phyloP scores from a whole-genome alignment of 805 yeast genomes.

The Wickerhamomyces subpelliculosus region DNA sequence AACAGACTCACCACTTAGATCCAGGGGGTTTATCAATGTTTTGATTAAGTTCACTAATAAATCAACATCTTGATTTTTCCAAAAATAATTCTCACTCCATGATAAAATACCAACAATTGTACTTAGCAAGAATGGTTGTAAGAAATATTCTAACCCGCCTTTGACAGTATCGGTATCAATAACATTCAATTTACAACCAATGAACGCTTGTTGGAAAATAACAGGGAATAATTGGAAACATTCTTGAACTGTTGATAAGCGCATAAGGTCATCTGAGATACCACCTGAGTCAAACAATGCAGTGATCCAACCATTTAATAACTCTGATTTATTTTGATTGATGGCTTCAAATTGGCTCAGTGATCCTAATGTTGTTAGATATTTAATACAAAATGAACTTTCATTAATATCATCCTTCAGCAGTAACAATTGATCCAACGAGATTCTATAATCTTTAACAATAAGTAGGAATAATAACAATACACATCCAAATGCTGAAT shows the following conservation, averaged over 20 bases:
- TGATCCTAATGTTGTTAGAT: slow-evolving; percentile 22
- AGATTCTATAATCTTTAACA: slow-evolving; percentile 31
- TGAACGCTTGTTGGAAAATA: slow-evolving; percentile 64
- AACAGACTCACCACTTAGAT: slow-evolving; percentile 38
- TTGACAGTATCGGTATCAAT: slow-evolving; percentile 53
- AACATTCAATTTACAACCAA: slow-evolving; percentile 48
- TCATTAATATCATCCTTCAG: slow-evolving; percentile 9
- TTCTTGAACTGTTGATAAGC: slow-evolving; percentile 58
- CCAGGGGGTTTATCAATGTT: slow-evolving; percentile 33
- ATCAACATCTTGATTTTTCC: slow-evolving; percentile 24
- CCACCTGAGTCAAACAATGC: slow-evolving; percentile 82
- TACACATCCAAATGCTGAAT: slow-evolving; percentile 61
- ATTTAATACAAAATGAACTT: slow-evolving; percentile 26
- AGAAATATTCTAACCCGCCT: slow-evolving; percentile 81
- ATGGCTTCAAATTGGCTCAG: slow-evolving; percentile 19
- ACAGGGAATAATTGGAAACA: slow-evolving; percentile 64
- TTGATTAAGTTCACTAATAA: slow-evolving; percentile 32
- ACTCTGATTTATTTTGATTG: slow-evolving; percentile 16
- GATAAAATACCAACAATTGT: slow-evolving; percentile 47
- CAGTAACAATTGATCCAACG: slow-evolving; percentile 21
- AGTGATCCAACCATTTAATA: slow-evolving; percentile 65
- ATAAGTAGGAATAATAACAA: slow-evolving; percentile 38
- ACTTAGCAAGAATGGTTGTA: slow-evolving; percentile 68
- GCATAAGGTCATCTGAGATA: slow-evolving; percentile 75
- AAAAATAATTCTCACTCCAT: slow-evolving; percentile 39